phyloP scores from a whole-genome alignment of 495 filamentous ascomycete species.

The Cercophora newfieldiana region DNA sequence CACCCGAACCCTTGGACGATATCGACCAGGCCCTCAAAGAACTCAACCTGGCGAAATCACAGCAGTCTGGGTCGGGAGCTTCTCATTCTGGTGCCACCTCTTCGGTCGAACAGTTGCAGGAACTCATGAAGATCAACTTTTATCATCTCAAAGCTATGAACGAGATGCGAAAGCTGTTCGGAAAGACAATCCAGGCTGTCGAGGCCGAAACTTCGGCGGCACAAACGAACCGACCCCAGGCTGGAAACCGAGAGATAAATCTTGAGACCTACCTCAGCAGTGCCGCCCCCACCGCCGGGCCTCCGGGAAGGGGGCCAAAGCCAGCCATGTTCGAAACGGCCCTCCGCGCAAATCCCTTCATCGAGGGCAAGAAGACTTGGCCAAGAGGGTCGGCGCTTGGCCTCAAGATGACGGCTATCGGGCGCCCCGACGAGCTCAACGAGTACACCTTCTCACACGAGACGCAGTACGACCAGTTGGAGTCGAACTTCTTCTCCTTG shows the following conservation, averaged over 20 bases:
- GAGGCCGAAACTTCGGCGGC: slow-evolving; percentile 56
- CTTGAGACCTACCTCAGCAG: slow-evolving; percentile 66
- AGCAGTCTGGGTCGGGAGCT: slow-evolving; percentile 5
- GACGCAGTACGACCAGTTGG: slow-evolving; percentile 70
- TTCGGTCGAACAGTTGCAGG: slow-evolving; percentile 37
- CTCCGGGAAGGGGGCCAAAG: slow-evolving; percentile 12
- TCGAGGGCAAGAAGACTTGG: slow-evolving; percentile 91
- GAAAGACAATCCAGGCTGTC: slow-evolving; percentile 69
- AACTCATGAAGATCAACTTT: slow-evolving; percentile 73
- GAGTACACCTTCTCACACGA: slow-evolving; percentile 79
- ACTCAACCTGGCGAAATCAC: slow-evolving; percentile 46
- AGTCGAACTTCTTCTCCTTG: slow-evolving; percentile 71
- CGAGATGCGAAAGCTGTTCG: slow-evolving; percentile 94
- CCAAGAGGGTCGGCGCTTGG: slow-evolving; percentile 77
- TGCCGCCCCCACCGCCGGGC: slow-evolving; percentile 59
- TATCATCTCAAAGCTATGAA: slow-evolving; percentile 81
- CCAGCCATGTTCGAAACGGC: slow-evolving; percentile 60
- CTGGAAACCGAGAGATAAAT: slow-evolving; percentile 60
- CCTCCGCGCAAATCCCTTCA: slow-evolving; percentile 74
- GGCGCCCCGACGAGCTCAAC: slow-evolving; percentile 48
- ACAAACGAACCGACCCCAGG: slow-evolving; percentile 42
- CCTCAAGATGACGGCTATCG: slow-evolving; percentile 76
- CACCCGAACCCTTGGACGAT: slow-evolving; percentile 61
- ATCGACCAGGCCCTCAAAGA: slow-evolving; percentile 78
- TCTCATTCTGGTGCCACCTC: slow-evolving; percentile 13